Conservation (phyloP, 768 basidiomycete genomes). For the Chalciporus sphaerocephalus region DNA sequence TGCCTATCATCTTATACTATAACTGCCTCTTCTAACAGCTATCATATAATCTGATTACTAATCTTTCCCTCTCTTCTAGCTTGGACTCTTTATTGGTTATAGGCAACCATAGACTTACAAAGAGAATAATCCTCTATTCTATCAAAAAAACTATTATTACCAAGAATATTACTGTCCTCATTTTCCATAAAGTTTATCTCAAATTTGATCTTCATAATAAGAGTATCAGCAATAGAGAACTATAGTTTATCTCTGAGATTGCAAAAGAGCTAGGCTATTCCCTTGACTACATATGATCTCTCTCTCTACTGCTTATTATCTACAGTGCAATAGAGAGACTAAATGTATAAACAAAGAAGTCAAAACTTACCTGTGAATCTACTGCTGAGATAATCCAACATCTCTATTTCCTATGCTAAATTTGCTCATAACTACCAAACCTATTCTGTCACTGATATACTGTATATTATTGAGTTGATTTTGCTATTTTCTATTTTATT, state of each 20-base stretch:
- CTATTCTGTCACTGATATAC: too few species aligned
- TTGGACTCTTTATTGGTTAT: conserved; percentile 20
- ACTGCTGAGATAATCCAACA: neutral
- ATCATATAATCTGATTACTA: conserved; percentile 20
- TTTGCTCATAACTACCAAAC: neutral
- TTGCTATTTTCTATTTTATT: too few species aligned
- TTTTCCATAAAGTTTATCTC: conserved; percentile 9
- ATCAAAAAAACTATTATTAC: conserved; percentile 14
- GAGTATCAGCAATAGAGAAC: too few species aligned
- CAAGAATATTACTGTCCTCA: conserved; percentile 7
- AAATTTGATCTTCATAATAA: neutral
- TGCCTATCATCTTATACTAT: neutral
- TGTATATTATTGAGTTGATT: too few species aligned
- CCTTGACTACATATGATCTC: conserved; percentile 17
- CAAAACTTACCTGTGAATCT: conserved; percentile 8
- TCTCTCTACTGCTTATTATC: conserved; percentile 8
- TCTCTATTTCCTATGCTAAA: conserved; percentile 19
- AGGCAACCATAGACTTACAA: conserved; percentile 23
- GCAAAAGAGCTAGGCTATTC: conserved; percentile 14
- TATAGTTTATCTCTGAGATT: conserved; percentile 22
- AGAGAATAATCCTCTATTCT: conserved; percentile 29
- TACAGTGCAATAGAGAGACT: neutral
- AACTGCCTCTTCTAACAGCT: conserved; percentile 19
- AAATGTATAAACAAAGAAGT: neutral
- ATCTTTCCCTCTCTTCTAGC: conserved; percentile 16